Conservation (phyloP, 1,284 basidiomycete genomes). For the Lentinula novae-zelandiae region DNA sequence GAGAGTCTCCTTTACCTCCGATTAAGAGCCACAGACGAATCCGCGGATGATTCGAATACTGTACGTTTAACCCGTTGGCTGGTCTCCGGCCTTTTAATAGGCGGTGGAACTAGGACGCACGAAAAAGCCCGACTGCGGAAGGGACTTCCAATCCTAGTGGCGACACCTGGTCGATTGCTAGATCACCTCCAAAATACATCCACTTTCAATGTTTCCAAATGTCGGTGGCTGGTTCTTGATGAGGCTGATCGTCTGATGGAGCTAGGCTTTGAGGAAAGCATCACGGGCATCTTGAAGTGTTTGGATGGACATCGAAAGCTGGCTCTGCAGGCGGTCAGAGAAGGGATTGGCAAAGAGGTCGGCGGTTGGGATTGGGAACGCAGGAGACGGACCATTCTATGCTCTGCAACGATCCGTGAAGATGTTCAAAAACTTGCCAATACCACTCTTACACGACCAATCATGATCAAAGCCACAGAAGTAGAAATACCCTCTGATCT, state of each 20-base stretch:
- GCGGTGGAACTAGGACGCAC: conserved; percentile 74
- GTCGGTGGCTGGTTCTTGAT: conserved; percentile 94
- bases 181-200: conserved; percentile 94
- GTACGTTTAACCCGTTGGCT: conserved; percentile 85
- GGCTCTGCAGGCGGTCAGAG: conserved; percentile 68
- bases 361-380: conserved; percentile 86
- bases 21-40: conserved; percentile 56
- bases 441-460: conserved; percentile 66
- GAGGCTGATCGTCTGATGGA: conserved; percentile 98
- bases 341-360: conserved; percentile 68
- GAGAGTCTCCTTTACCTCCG: conserved; percentile 17
- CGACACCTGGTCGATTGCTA: conserved; percentile 93
- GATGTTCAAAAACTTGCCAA: conserved; percentile 94
- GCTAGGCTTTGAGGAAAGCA: conserved; percentile 92
- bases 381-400: conserved; percentile 81
- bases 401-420: conserved; percentile 95
- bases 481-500: conserved; percentile 31
- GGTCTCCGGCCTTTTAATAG: conserved; percentile 87
- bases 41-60: conserved; percentile 41
- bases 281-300: conserved; percentile 84
- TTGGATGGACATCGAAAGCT: conserved; percentile 77
- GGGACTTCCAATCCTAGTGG: conserved; percentile 82
- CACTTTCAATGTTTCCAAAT: conserved; percentile 89
- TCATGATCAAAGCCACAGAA: conserved; percentile 70
- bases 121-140: conserved; percentile 64